Base-by-base conservation (phyloP, 345 rosid species). In the Fremontodendron californicum region DNA sequence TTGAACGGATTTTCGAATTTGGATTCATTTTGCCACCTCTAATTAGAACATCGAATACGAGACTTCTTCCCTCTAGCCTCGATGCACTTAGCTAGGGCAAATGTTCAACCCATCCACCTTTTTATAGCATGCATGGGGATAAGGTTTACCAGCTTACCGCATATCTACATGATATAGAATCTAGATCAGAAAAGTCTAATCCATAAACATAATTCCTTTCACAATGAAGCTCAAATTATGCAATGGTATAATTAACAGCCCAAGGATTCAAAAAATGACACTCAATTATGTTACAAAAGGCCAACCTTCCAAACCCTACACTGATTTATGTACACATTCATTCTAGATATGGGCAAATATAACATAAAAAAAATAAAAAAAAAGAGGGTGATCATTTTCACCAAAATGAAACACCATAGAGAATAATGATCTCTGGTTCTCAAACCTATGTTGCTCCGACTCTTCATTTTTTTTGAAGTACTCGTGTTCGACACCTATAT, bases 41-140 rank as follows among this genome's bases (percentile, higher is more conserved):
- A n/a, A n/a, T 93, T 94, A 6, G 98, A 90, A 33, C 91, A 91
- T 19, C 97, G 97, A 85, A 87, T 83, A 46, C 97, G 91, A 19
- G 97, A 60, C 80, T 86, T 93, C 86, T 78, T 93, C 75, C 92
- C 93, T 5, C 80, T 88, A 67, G 90, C 90, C 42, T 88, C n/a
- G n/a, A n/a, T n/a, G n/a, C n/a, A n/a, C n/a, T n/a, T n/a, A n/a
- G n/a, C n/a, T n/a, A n/a, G n/a, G n/a, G n/a, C n/a, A n/a, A n/a
- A n/a, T n/a, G n/a, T n/a, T n/a, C n/a, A n/a, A n/a, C n/a, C n/a
- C n/a, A n/a, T n/a, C n/a, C n/a, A n/a, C n/a, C n/a, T n/a, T n/a
- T n/a, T n/a, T n/a, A n/a, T n/a, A n/a, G n/a, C n/a, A n/a, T n/a
- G n/a, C n/a, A n/a, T n/a, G n/a, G n/a, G n/a, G n/a, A n/a, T n/a